Evolutionary conservation across 139 green algal genomes (phyloP).

Genomic region (Chlorella sp.): DNA sequence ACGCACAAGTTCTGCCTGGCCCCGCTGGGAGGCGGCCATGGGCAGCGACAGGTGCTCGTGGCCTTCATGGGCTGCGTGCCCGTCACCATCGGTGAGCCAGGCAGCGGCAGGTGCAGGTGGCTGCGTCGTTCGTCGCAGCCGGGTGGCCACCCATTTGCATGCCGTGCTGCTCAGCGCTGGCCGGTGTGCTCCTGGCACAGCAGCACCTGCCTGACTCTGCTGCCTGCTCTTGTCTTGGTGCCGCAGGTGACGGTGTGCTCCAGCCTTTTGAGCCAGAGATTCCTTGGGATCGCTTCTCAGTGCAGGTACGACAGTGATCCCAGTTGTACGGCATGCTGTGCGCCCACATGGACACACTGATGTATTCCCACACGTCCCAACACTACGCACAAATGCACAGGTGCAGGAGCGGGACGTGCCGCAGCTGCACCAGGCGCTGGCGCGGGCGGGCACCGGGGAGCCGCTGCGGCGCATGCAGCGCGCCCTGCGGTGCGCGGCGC

Average conservation of each 20-base stretch:
- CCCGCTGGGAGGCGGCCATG: conserved; percentile 28
- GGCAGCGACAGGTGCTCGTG: conserved; percentile 33
- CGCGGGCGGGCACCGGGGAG: background rate
- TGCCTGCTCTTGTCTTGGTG: background rate
- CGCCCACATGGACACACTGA: too few relatives aligned
- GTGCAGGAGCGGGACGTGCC: conserved; percentile 19
- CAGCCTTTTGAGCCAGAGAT: conserved; percentile 34
- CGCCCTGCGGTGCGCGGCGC: conserved; percentile 14
- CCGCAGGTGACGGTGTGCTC: conserved; percentile 11
- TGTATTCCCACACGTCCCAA: too few relatives aligned
- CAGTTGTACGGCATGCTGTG: too few relatives aligned
- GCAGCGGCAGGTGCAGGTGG: too few relatives aligned
- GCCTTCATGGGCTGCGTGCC: conserved; percentile 33
- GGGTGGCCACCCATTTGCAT: too few relatives aligned
- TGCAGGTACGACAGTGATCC: conserved; percentile 14
- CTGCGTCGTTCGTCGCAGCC: too few relatives aligned
- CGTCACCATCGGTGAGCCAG: conserved; percentile 9
- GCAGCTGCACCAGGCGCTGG: conserved; percentile 1
- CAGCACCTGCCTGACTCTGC: too few relatives aligned
- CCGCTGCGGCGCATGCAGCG: conserved; percentile 3
- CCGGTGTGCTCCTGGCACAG: too few relatives aligned
- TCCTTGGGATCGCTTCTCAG: conserved; percentile 12
- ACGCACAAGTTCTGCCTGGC: conserved; percentile 23
- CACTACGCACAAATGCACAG: too few relatives aligned
- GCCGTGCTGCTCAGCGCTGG: too few relatives aligned